These are phyloP conservation scores for Leucosporidium scottii DNA, from an alignment of 768 basidiomycete genomes.

Conservation along the genomic window DNA sequence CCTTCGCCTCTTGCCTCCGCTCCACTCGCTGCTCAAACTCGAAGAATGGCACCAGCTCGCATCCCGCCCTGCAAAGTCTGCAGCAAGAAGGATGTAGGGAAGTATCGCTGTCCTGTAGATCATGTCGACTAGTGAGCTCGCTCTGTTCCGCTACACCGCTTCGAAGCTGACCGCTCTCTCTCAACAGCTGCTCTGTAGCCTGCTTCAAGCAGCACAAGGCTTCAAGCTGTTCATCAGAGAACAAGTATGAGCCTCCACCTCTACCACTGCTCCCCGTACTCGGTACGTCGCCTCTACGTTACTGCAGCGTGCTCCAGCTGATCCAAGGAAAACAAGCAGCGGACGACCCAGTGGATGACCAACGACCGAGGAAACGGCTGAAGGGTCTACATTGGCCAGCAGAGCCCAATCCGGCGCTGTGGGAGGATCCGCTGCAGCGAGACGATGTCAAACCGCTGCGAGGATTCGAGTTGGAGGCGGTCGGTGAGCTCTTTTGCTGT, in stretches of 20 bases:
- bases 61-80: neutral
- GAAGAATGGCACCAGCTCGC: neutral
- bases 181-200: neutral
- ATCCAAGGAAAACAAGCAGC: slow-evolving; percentile 25
- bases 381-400: slow-evolving; percentile 29
- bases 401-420: slow-evolving; percentile 25
- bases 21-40: neutral
- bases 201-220: slow-evolving; percentile 2
- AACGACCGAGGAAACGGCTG: slow-evolving; percentile 27
- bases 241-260: neutral
- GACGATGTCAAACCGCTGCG: slow-evolving; percentile 32
- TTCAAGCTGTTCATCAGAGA: neutral
- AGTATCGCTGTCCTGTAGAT: neutral
- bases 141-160: neutral
- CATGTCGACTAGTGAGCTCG: neutral
- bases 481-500: slow-evolving; percentile 4
- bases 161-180: neutral
- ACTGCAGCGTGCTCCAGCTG: slow-evolving; percentile 22
- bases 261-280: neutral
- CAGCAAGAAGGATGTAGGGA: neutral
- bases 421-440: slow-evolving; percentile 27
- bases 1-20: neutral
- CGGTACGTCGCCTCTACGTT: neutral
- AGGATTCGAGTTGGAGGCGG: slow-evolving; percentile 25
- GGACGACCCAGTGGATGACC: neutral